Evolutionary conservation across 148 eudicot species (phyloP), one percentile per base, ranked within the genome.

Genomic region (Vaccinium corymbosum): DNA sequence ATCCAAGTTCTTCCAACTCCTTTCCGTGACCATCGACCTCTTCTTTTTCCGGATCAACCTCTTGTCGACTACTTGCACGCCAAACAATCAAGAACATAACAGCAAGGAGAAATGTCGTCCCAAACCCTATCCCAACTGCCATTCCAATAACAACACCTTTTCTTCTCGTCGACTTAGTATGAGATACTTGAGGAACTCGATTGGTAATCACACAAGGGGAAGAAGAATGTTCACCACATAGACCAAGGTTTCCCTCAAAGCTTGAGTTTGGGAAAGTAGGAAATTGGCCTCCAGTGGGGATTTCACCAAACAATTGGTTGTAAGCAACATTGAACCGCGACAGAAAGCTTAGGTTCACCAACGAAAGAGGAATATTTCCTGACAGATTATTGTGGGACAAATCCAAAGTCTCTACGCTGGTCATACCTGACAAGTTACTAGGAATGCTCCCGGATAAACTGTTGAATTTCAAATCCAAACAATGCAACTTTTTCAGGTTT

Each of bases 51-150:
- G 85, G 85, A 84, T 88, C 91, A 73, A 86, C 83, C 72, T 70
- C 89, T 81, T 71, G 79, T 48, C 84, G 51, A 22, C 55, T 79
- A 29, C 68, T 79, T 25, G 80, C 73, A 5, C 89, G 86, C 53
- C 85, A n/a, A 80, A 89, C 42, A 29, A 89, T 81, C 66, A 85
- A 53, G 49, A 77, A 78, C 78, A 83, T 4, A 16, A 90, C 73
- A 49, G 81, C 80, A 59, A 87, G 81, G 80, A 90, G 52, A 74
- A 87, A 82, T 76, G 78, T 66, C 10, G 85, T 86, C 14, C 92
- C 93, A 27, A 86, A 42, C 9, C 89, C 91, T 68, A 91, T 83
- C 51, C 93, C 90, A 32, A 86, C 68, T 0, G 85, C 87, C 87
- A 91, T 80, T 78, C 86, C 93, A 68, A 89, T 73, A 25, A 81